Evolutionary conservation across 208 protist species (phyloP), one percentile per base, ranked within the genome.

Genomic region (Acanthamoeba healyi): DNA sequence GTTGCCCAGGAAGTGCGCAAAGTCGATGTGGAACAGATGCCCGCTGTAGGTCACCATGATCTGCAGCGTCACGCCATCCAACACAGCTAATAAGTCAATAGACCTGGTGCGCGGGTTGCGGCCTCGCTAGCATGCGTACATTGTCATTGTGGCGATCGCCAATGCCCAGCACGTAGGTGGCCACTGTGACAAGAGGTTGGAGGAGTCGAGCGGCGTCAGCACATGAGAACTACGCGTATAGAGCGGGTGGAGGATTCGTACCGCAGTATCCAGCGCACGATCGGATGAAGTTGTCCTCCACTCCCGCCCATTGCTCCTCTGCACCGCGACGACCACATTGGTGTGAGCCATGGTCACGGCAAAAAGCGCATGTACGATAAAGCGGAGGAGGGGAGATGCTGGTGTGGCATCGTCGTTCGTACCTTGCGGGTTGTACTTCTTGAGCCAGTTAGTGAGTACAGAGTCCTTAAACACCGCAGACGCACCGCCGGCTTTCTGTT

Each of bases 141-240:
- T 97, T 97, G 61, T 97, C 96, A 51, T 97, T 97, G 56, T 98
- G 98, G 44, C 98, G 51, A 84, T 98, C 95, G 79, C 97, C 97
- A n/a, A 98, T 97, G n/a, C 97, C 97, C 56, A 98, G 82, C 36
- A 98, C 96, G 95, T 98, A 99, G 1, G 98, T 99, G 26, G 98
- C 98, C 24, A 99, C 97, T 70, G 29, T n/a, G n/a, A n/a, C n/a
- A n/a, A n/a, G n/a, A n/a, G n/a, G n/a, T n/a, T n/a, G n/a, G n/a
- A n/a, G n/a, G n/a, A n/a, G n/a, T n/a, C n/a, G 9, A 24, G 61
- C 29, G 29, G n/a, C n/a, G n/a, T n/a, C n/a, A n/a, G n/a, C n/a
- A n/a, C n/a, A n/a, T n/a, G n/a, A n/a, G n/a, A n/a, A n/a, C n/a
- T n/a, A n/a, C n/a, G n/a, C n/a, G n/a, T n/a, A 70, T 70, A 6